A percentile compares a stretch with the other conserved stretches of the same genome.
phyloP scores from a whole-genome alignment of 2,329 filamentous ascomycete genomes.

The Emmonsiellopsis sp. region DNA sequence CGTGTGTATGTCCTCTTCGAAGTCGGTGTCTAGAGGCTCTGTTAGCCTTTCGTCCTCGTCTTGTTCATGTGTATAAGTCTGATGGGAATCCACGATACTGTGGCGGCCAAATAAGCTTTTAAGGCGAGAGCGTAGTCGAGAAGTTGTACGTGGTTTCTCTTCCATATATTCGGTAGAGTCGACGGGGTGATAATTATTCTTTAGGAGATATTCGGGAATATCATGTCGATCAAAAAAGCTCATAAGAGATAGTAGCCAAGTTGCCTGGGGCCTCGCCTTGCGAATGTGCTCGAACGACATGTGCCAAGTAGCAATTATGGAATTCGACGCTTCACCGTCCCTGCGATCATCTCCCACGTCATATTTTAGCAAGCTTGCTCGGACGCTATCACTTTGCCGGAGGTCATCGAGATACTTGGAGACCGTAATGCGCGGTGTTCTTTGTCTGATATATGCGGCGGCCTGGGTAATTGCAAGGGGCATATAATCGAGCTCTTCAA shows the following conservation, averaged over 20 bases:
- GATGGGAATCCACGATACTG: no score
- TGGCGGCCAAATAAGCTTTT: not conserved
- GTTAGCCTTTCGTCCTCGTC: not conserved
- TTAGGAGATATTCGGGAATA: constrained; percentile 19
- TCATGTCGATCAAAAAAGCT: constrained; percentile 18
- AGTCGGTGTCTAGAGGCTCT: not conserved
- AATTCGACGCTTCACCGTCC: constrained; percentile 18
- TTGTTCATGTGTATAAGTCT: no score
- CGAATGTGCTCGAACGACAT: constrained; percentile 24
- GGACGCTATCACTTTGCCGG: constrained; percentile 15
- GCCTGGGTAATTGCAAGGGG: constrained; percentile 21
- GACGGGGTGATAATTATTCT: not conserved
- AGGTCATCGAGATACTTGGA: constrained; percentile 11
- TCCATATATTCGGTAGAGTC: constrained; percentile 6
- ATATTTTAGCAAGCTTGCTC: constrained; percentile 13
- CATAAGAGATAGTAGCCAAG: constrained; percentile 20
- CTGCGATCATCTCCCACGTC: constrained; percentile 14
- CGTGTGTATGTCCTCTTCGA: constrained; percentile 16
- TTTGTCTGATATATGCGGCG: constrained; percentile 17
- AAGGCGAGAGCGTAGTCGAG: not conserved
- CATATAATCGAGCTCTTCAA: constrained; percentile 23
- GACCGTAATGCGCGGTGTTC: constrained; percentile 11
- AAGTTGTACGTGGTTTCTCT: no score
- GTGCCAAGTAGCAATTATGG: constrained; percentile 25
- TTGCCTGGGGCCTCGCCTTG: constrained; percentile 11